phyloP scores from a whole-genome alignment of 441 rosid species.

The Populus hybrid region DNA sequence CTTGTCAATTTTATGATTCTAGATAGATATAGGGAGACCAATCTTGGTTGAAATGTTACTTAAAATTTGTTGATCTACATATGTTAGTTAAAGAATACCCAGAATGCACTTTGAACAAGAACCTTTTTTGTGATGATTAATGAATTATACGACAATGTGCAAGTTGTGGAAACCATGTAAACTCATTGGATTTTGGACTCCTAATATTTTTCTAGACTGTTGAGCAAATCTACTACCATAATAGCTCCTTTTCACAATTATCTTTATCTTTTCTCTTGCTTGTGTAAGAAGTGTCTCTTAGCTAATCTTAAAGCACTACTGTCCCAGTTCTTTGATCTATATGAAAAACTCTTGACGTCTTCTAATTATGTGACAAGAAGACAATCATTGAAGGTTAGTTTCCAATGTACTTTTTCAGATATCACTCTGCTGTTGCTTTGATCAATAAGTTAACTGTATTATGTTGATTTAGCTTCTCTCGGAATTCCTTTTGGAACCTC shows the following conservation, averaged over 20 bases:
- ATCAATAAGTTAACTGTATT: constrained; percentile 15
- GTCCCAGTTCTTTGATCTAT: constrained; percentile 81
- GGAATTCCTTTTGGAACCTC: constrained; percentile 85
- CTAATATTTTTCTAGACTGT: constrained; percentile 1
- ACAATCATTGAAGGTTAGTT: constrained; percentile 88
- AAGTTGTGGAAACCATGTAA: not conserved
- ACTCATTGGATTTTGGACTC: not conserved
- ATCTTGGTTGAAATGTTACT: constrained; percentile 8
- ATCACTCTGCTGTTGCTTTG: constrained; percentile 12
- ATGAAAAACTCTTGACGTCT: constrained; percentile 78
- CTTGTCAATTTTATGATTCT: constrained; percentile 11
- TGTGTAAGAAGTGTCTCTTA: not conserved
- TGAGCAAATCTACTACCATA: not conserved
- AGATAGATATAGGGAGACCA: constrained; percentile 1
- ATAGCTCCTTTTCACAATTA: not conserved
- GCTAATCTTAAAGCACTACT: constrained; percentile 24
- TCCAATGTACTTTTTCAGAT: constrained; percentile 7
- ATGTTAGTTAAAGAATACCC: constrained; percentile 8
- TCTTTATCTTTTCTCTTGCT: constrained; percentile 1
- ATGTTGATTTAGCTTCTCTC: constrained; percentile 71
- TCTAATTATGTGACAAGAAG: constrained; percentile 93
- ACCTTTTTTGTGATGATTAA: not conserved
- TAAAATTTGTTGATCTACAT: not conserved
- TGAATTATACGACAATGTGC: not conserved
- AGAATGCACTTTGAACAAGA: constrained; percentile 2